These are phyloP conservation scores for Fraxinus xanthoxyloides DNA, from an alignment of 305 asterid genomes.

Conservation along the genomic window DNA sequence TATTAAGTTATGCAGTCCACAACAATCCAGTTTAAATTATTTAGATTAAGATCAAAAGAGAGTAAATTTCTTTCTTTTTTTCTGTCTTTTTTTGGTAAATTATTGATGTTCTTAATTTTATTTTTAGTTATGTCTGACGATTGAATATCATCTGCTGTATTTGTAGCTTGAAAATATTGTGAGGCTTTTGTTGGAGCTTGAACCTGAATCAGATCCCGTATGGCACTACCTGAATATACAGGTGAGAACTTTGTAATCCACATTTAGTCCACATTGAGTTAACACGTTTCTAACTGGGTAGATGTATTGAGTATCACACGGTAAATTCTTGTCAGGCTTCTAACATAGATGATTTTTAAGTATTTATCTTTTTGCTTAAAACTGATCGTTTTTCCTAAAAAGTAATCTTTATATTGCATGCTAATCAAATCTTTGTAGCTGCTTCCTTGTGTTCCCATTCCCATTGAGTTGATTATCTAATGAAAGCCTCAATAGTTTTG, in stretches of 20 bases:
- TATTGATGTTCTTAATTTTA: neutral
- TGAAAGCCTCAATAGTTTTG: neutral
- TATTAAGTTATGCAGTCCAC: neutral
- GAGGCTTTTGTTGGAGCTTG: constrained; percentile 92
- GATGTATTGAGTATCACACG: neutral
- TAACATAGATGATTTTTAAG: constrained; percentile 10
- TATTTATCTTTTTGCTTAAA: neutral
- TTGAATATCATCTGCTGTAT: constrained; percentile 30
- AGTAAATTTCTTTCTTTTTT: neutral
- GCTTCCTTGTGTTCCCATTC: constrained; percentile 11
- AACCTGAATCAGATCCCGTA: constrained; percentile 95
- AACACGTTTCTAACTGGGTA: neutral
- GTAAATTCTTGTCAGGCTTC: constrained; percentile 12
- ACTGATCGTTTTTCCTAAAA: neutral
- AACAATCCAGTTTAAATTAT: neutral
- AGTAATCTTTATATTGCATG: neutral
- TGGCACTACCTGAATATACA: constrained; percentile 90
- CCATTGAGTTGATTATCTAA: constrained; percentile 3
- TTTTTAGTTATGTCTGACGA: constrained; percentile 17
- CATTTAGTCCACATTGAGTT: constrained; percentile 2
- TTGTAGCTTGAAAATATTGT: constrained; percentile 96
- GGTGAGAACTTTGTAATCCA: constrained; percentile 44
- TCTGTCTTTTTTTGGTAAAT: neutral
- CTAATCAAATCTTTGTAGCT: constrained; percentile 2
- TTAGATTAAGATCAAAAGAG: neutral